Conservation (phyloP, 2,329 filamentous ascomycete species). For the Botryotinia globosa region DNA sequence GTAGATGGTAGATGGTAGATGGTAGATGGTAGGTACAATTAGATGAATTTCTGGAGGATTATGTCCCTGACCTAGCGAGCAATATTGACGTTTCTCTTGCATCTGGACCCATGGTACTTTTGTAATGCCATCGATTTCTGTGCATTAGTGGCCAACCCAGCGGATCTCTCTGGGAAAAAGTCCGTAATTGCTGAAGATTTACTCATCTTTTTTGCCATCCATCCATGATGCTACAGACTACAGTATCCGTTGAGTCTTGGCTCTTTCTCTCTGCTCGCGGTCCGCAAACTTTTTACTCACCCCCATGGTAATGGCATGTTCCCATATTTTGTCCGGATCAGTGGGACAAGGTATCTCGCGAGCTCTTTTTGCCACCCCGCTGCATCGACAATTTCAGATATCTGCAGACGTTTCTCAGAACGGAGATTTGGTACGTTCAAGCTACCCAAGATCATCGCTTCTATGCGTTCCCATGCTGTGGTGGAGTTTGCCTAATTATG, state of each 20-base stretch:
- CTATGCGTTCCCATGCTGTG: conserved; percentile 45
- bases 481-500: conserved; percentile 61
- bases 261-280: conserved; percentile 14
- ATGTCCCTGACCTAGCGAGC: conserved; percentile 31
- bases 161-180: conserved; percentile 31
- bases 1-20: conserved; percentile 23
- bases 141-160: conserved; percentile 38
- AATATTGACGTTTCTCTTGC: conserved; percentile 35
- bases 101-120: conserved; percentile 18
- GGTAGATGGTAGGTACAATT: conserved; percentile 21
- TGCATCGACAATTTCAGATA: conserved; percentile 36
- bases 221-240: background rate
- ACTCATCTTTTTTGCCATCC: conserved; percentile 15
- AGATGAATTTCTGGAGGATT: conserved; percentile 26
- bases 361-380: conserved; percentile 37
- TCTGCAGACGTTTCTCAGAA: conserved; percentile 37
- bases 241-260: conserved; percentile 15
- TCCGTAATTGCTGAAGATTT: conserved; percentile 19
- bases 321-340: conserved; percentile 16
- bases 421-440: conserved; percentile 36
- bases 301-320: conserved; percentile 1
- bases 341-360: conserved; percentile 25
- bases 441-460: conserved; percentile 38
- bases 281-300: conserved; percentile 14
- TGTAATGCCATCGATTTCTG: conserved; percentile 25